Conservation (phyloP, 2,329 filamentous ascomycete species). For the Aphanoascus verrucosus region DNA sequence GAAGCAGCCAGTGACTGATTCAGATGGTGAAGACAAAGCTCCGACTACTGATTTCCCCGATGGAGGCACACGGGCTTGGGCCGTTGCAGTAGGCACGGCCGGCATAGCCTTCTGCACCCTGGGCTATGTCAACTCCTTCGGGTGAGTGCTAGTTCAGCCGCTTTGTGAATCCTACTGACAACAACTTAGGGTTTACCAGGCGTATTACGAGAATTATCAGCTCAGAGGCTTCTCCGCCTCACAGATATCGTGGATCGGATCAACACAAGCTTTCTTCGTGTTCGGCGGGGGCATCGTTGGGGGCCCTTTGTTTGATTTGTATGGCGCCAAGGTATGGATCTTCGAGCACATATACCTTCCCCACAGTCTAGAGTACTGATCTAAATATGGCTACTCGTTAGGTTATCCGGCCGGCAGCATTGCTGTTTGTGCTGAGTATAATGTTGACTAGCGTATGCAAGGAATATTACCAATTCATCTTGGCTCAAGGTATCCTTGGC, state of each 20-base stretch:
- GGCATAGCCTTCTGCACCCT: conserved; percentile 10
- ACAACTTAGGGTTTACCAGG: neutral
- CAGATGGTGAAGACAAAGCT: conserved; percentile 4
- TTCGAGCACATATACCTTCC: neutral
- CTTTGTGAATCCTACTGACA: conserved; percentile 1
- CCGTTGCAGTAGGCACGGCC: conserved; percentile 9
- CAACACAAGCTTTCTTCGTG: conserved; percentile 41
- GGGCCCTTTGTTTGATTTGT: conserved; percentile 21
- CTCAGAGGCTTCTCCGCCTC: conserved; percentile 30
- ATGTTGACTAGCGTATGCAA: conserved; percentile 53
- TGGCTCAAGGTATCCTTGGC: conserved; percentile 19
- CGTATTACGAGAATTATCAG: neutral
- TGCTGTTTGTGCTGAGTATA: conserved; percentile 44
- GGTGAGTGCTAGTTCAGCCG: conserved; percentile 5
- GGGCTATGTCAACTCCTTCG: conserved; percentile 11
- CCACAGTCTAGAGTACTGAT: neutral
- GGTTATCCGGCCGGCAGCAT: conserved; percentile 14
- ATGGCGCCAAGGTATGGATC: conserved; percentile 17
- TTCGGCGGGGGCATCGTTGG: conserved; percentile 25
- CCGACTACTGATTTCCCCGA: conserved; percentile 14
- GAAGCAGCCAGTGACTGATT: neutral
- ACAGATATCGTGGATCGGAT: conserved; percentile 44
- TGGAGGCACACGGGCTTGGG: conserved; percentile 9
- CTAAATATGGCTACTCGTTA: conserved; percentile 8
- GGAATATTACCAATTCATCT: conserved; percentile 45